phyloP scores from a whole-genome alignment of 2,329 filamentous ascomycete species.

The Purpureocillium takamizusanense region DNA sequence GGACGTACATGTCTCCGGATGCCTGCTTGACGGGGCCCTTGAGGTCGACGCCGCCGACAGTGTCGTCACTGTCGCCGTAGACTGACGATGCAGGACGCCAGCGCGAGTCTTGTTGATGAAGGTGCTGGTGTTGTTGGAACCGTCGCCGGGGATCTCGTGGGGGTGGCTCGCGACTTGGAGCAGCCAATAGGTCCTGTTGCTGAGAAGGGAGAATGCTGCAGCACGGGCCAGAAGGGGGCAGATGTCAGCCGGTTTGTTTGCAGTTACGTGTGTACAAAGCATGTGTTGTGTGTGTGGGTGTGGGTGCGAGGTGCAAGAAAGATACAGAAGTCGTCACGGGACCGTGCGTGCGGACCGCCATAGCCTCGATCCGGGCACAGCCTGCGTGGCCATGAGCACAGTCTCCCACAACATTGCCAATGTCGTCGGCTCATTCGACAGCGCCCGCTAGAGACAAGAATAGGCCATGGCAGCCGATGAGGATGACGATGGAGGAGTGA shows the following conservation, averaged over 20 bases:
- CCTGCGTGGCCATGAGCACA: too few species aligned
- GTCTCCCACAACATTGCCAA: neutral
- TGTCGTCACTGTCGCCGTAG: slow-evolving; percentile 29
- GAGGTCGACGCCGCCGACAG: slow-evolving; percentile 20
- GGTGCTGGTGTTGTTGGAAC: slow-evolving; percentile 12
- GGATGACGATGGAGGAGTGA: too few species aligned
- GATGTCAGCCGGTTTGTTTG: slow-evolving; percentile 5
- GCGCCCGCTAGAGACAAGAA: too few species aligned
- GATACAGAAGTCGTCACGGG: too few species aligned
- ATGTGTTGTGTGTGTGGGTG: neutral
- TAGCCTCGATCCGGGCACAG: too few species aligned
- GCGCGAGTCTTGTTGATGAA: slow-evolving; percentile 17
- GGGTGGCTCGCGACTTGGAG: slow-evolving; percentile 22
- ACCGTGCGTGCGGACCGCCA: too few species aligned
- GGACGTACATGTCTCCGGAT: slow-evolving; percentile 14
- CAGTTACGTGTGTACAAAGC: neutral
- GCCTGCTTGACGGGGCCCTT: slow-evolving; percentile 28
- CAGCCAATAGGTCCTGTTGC: slow-evolving; percentile 8
- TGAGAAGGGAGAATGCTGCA: slow-evolving; percentile 8
- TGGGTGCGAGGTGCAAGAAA: neutral
- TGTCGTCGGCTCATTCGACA: neutral
- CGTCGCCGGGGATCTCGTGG: slow-evolving; percentile 25
- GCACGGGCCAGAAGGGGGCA: slow-evolving; percentile 1
- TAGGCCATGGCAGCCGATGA: too few species aligned
- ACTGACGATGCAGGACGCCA: slow-evolving; percentile 49